Evolutionary conservation across 2,329 filamentous ascomycete genomes (phyloP).

Genomic region (Sporothrix pallida): DNA sequence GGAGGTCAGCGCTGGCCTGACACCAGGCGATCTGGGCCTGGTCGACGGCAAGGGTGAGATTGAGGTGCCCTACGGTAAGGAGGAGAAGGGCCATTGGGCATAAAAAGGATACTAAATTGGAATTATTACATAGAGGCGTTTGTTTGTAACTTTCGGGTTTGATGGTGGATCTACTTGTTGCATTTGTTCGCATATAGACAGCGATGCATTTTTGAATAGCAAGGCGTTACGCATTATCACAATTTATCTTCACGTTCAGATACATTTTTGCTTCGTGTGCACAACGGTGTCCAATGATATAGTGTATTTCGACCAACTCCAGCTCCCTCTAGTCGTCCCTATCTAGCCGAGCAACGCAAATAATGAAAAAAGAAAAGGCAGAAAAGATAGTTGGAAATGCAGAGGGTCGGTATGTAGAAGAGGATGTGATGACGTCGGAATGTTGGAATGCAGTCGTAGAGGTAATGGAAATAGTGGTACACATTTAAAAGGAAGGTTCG

Average conservation of each 20-base stretch:
- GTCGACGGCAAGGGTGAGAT: background rate
- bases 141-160: background rate
- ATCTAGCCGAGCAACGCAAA: slow-evolving; percentile 18
- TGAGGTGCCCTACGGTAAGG: background rate
- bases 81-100: slow-evolving; percentile 5
- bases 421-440: background rate
- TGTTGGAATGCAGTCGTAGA: slow-evolving; percentile 20
- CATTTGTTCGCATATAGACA: slow-evolving; percentile 9
- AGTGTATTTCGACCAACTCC: slow-evolving; percentile 11
- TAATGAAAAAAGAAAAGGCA: background rate
- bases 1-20: slow-evolving; percentile 28
- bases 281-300: background rate
- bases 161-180: slow-evolving; percentile 1
- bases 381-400: background rate
- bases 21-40: slow-evolving; percentile 32
- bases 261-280: background rate
- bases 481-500: background rate
- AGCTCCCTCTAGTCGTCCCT: background rate
- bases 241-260: background rate
- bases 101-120: background rate
- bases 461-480: slow-evolving; percentile 14
- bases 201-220: background rate
- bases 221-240: background rate
- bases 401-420: background rate
- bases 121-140: background rate